Conservation (phyloP, 2,329 filamentous ascomycete species). For the Aspergillus sp. region DNA sequence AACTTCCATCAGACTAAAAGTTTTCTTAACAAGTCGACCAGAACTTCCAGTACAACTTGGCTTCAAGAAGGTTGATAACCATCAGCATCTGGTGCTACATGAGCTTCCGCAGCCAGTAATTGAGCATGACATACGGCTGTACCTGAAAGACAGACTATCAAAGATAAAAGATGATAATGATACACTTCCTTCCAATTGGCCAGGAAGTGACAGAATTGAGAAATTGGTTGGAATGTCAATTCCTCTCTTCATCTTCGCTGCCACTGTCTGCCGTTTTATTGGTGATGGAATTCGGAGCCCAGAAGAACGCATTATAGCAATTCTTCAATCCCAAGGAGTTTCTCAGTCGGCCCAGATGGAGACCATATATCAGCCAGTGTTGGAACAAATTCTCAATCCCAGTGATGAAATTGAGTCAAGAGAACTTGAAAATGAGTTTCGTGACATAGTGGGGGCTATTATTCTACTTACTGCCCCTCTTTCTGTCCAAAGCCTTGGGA, state of each 20-base stretch:
- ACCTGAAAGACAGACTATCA: conserved; percentile 9
- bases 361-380: conserved; percentile 16
- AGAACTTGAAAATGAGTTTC: conserved; percentile 11
- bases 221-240: conserved; percentile 1
- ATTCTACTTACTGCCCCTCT: conserved; percentile 17
- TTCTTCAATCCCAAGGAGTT: no score
- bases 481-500: conserved; percentile 9
- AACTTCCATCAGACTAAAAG: conserved; percentile 8
- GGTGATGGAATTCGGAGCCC: no score
- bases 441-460: conserved; percentile 17
- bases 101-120: conserved; percentile 14
- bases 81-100: conserved; percentile 17
- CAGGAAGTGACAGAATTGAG: no score
- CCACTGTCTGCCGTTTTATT: conserved; percentile 2
- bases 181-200: no score
- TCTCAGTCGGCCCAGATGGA: conserved; percentile 11
- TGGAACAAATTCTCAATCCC: conserved; percentile 8
- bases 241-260: conserved; percentile 6
- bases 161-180: no score
- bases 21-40: conserved; percentile 21
- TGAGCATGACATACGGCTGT: conserved; percentile 15
- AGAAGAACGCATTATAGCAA: no score
- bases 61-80: conserved; percentile 10
- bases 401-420: conserved; percentile 6
- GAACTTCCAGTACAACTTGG: conserved; percentile 17